Base-by-base conservation (phyloP, 148 eudicot species). In the Camellia granthamiana region DNA sequence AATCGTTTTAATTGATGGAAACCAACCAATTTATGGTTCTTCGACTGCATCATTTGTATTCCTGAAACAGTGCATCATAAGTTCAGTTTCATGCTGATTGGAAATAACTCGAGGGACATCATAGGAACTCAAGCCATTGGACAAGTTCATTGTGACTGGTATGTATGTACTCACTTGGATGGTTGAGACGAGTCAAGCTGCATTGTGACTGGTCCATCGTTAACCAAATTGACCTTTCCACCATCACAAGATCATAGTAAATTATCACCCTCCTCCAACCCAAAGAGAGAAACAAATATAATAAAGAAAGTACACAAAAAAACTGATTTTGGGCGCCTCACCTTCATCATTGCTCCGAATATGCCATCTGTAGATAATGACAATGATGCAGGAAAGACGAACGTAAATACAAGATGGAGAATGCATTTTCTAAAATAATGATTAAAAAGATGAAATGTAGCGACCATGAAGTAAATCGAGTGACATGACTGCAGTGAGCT, bases 291-390 rank as follows among this genome's bases (percentile, higher is more conserved):
- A 7, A 69, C 59, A 61, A n/a, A 9, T 80, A 55, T 6, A 62
- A 72, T 60, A 2, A 61, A 19, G 75, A 58, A 65, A 56, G 46
- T 18, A 44, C 49, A 44, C 8, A 41, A 52, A 44, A 74, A 47
- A 18, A 7, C 41, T 64, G 66, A 30, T 18, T 23, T 68, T 18
- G 10, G 66, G 7, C 46, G 52, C 43, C 85, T 89, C 79, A 95
- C 98, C 90, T 92, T 93, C 99, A 96, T 96, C 97, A 88, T 93
- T 61, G 99, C 99, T 85, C 99, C 99, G 86, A 96, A 96, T 70
- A 96, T 60, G 60, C 99, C 99, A 91, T 96, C 99, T 96, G 91
- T 77, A 72, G 51, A 63, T 68, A 71, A 42, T 4, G 85, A 63
- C 18, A 74, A 69, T 60, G 43, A 43, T 61, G 51, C 64, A 69